Percentiles rank a stretch among this genome's conserved stretches.
These are phyloP conservation scores for Dendrobium catenatum DNA, from an alignment of 106 monocot species.

Conservation along the genomic window DNA sequence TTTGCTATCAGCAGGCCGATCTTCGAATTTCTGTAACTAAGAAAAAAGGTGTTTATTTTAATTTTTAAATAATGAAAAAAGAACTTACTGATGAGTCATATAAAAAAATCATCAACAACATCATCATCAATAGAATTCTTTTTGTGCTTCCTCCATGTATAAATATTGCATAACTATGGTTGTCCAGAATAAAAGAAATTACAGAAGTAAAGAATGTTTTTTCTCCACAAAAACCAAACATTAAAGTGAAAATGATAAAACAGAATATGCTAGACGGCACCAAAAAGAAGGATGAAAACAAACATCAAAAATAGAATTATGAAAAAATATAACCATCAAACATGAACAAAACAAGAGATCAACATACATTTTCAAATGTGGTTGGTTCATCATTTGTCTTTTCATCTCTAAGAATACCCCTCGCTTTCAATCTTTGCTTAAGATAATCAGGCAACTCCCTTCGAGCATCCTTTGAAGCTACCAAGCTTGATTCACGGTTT, in stretches of 20 bases:
- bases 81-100: not conserved
- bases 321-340: not conserved
- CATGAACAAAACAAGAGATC: not conserved
- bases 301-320: conserved; percentile 1
- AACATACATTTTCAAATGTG: conserved; percentile 30
- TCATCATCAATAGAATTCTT: no score
- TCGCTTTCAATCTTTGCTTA: conserved; percentile 73
- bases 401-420: conserved; percentile 79
- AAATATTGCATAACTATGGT: no score
- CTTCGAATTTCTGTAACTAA: conserved; percentile 36
- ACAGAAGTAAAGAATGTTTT: no score
- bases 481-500: conserved; percentile 6
- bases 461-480: conserved; percentile 16
- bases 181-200: no score
- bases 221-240: no score
- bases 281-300: not conserved
- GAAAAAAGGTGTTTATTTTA: not conserved
- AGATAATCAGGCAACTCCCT: conserved; percentile 83
- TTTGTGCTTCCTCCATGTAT: no score
- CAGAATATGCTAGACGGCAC: not conserved
- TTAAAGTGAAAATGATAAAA: not conserved
- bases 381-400: conserved; percentile 18
- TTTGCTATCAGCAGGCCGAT: conserved; percentile 4
- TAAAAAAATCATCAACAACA: not conserved
- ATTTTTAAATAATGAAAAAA: conserved; percentile 1